Base-by-base conservation (phyloP, 179 eudicot genomes). In the Vitellaria paradoxa region DNA sequence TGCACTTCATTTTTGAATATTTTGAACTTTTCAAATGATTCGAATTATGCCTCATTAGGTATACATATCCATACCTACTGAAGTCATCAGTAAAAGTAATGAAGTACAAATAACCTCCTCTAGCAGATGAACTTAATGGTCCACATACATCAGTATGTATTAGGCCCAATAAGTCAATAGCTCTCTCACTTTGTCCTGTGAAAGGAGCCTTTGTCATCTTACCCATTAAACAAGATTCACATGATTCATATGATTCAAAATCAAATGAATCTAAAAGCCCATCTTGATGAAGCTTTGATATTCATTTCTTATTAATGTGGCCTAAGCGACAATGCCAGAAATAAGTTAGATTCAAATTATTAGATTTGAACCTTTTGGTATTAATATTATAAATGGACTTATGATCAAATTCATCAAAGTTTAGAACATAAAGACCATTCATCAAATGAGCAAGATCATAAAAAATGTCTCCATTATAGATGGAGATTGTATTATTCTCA, bases 281-380 rank as follows among this genome's bases (percentile, higher is more conserved):
- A 46, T n/a, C 59, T 7, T 15, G 0, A 61, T 18, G 15, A 1
- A 75, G 37, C 42, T 26, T 37, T 1, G 2, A 26, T 37, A 9
- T 59, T 21, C 23, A 1, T 37, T 20, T 74, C 68, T 74, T 68
- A 40, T 74, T 59, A 3, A 26, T 59, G 3, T 37, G 66, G 52
- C 68, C 53, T 20, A 74, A 61, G 30, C 30, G 30, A 63, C 69
- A 62, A 45, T 75, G 78, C 78, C 37, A 75, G 6, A 75, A 1
- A 23, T 63, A 63, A 3, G 69, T 61, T 7, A 12, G 70, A 64
- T 75, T 63, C n/a, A 42, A 59, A 9, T 74, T 52, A 8, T 74
- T 60, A 5, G 23, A 57, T 17, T 30, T 61, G 17, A 74, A 1
- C 42, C 24, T 37, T 18, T 60, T 60, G 3, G 26, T 75, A 42